Evolutionary conservation across 73 alveolate species (phyloP).

Genomic region (Tetrahymena borealis): DNA sequence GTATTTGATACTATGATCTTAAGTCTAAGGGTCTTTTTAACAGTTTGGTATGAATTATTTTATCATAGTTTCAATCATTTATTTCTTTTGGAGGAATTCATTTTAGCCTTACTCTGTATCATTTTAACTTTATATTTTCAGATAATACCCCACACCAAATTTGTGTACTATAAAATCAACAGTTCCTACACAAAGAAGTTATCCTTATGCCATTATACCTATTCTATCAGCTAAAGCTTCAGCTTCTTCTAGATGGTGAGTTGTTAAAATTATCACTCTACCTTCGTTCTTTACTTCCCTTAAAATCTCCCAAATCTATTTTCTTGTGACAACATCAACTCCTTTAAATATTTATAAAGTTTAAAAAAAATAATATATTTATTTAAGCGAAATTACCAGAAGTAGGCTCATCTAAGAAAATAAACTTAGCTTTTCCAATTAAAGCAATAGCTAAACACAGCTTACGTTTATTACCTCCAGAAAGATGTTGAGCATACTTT

Average conservation of each 20-base stretch:
- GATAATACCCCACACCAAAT: conserved; percentile 81
- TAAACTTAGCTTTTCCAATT: conserved; percentile 79
- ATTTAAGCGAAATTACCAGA: too few relatives aligned
- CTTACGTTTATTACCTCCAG: conserved; percentile 90
- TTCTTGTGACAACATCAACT: conserved; percentile 84
- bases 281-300: conserved; percentile 52
- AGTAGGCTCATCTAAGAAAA: conserved; percentile 92
- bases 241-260: conserved; percentile 86
- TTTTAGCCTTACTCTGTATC: conserved; percentile 25
- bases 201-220: conserved; percentile 75
- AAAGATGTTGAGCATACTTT: conserved; percentile 50
- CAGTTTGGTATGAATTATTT: conserved; percentile 1
- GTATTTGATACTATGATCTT: background rate
- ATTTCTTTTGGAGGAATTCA: background rate
- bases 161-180: conserved; percentile 55
- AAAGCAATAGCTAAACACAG: conserved; percentile 87
- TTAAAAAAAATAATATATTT: too few relatives aligned
- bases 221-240: conserved; percentile 75
- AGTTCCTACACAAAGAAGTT: conserved; percentile 54
- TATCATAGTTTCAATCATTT: background rate
- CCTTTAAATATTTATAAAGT: too few relatives aligned
- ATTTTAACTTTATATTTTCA: conserved; percentile 52
- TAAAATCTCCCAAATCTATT: conserved; percentile 85
- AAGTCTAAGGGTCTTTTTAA: conserved; percentile 3
- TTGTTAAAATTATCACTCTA: conserved; percentile 68